Evolutionary conservation across 169 alveolate genomes (phyloP).

Genomic region (Cardiosporidium cionae): DNA sequence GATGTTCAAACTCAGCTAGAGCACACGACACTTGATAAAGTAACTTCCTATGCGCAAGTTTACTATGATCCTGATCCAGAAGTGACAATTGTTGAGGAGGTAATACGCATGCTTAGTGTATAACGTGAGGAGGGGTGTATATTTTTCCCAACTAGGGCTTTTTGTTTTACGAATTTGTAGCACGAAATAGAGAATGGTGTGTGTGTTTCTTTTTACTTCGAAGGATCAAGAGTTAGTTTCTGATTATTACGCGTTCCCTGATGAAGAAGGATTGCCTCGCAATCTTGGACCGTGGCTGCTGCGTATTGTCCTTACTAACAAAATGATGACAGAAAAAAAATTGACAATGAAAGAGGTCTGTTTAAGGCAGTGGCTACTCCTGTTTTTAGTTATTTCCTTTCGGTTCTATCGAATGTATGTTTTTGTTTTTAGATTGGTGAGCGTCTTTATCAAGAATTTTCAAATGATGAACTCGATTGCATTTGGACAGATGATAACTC

Average conservation of each 20-base stretch:
- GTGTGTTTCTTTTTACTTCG: no score
- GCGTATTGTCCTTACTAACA: conserved; percentile 86
- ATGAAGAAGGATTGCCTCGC: conserved; percentile 75
- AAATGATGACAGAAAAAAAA: conserved; percentile 88
- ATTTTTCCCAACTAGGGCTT: no score
- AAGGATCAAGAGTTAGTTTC: conserved; percentile 86
- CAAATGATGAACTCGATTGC: conserved; percentile 80
- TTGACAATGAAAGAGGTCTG: conserved; percentile 88
- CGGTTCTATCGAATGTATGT: no score
- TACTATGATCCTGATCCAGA: conserved; percentile 94
- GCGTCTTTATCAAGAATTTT: conserved; percentile 71
- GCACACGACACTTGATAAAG: conserved; percentile 89
- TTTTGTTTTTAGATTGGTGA: no score
- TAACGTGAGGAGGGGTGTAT: no score
- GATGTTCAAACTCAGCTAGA: conserved; percentile 86
- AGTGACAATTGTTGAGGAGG: conserved; percentile 78
- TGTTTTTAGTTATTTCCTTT: no score
- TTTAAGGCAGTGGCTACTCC: no score
- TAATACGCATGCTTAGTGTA: no score
- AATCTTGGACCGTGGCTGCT: conserved; percentile 88
- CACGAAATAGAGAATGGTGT: no score
- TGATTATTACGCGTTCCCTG: conserved; percentile 91
- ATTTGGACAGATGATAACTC: conserved; percentile 94
- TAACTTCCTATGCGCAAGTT: conserved; percentile 82
- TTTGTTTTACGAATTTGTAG: no score